These are phyloP conservation scores for Syncephalastrum sp. DNA, from an alignment of 371 early-diverging fungal species.

Conservation along the genomic window DNA sequence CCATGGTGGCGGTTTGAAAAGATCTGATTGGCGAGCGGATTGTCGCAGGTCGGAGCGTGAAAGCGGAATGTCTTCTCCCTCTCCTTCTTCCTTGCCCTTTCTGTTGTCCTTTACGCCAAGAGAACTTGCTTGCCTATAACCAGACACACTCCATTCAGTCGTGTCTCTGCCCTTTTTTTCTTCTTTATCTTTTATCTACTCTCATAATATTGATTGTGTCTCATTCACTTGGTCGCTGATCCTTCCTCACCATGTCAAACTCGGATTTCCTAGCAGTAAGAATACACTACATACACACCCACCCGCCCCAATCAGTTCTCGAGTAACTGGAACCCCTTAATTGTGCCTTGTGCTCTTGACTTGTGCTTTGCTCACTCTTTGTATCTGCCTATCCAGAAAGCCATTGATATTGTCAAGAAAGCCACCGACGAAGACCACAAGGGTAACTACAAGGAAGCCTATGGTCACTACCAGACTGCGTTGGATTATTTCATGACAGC, in stretches of 20 bases:
- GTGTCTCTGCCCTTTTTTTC: not conserved
- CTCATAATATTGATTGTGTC: not conserved
- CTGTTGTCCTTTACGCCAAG: constrained; percentile 1
- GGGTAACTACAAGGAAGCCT: constrained; percentile 91
- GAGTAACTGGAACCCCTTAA: not conserved
- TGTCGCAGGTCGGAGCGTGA: no score
- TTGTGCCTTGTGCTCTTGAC: not conserved
- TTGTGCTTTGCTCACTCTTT: not conserved
- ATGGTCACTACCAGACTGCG: constrained; percentile 80
- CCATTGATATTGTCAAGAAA: constrained; percentile 84
- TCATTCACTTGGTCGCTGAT: not conserved
- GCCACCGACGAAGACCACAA: constrained; percentile 93
- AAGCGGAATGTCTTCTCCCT: not conserved
- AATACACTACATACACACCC: no score
- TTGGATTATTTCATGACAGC: constrained; percentile 94
- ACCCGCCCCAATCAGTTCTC: not conserved
- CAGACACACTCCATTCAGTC: no score
- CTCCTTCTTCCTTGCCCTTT: not conserved
- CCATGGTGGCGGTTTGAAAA: no score
- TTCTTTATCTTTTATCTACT: not conserved
- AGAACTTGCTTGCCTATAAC: no score
- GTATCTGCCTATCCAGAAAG: constrained; percentile 55
- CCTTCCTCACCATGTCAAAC: constrained; percentile 24
- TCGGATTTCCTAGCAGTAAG: constrained; percentile 40
- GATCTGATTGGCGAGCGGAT: no score